These are phyloP conservation scores for Fusarium pseudocircinatum DNA, from an alignment of 2,329 filamentous ascomycete genomes.

Conservation along the genomic window DNA sequence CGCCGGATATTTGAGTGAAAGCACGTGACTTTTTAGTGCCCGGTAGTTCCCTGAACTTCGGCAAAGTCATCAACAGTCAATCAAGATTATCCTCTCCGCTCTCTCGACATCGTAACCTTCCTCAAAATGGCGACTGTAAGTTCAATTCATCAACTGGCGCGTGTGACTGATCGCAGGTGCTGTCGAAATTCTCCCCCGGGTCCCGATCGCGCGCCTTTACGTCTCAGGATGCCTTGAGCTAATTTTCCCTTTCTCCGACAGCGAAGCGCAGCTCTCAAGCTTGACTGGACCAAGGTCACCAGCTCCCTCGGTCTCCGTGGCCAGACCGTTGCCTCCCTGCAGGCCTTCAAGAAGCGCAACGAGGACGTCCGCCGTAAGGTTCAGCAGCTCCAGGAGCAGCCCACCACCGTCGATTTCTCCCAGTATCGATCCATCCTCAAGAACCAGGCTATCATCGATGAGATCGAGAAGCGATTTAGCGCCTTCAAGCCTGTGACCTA, in stretches of 20 bases:
- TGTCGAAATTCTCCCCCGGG: slow-evolving; percentile 18
- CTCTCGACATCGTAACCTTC: slow-evolving; percentile 56
- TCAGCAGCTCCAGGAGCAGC: slow-evolving; percentile 81
- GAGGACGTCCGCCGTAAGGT: slow-evolving; percentile 97
- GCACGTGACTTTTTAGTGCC: slow-evolving; percentile 49
- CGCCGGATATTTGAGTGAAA: slow-evolving; percentile 6
- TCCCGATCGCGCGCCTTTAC: slow-evolving; percentile 25
- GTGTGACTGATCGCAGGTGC: slow-evolving; percentile 29
- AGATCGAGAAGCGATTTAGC: slow-evolving; percentile 96
- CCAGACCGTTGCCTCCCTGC: slow-evolving; percentile 89
- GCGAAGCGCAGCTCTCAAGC: slow-evolving; percentile 98
- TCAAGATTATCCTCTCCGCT: slow-evolving; percentile 62
- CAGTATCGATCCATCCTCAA: slow-evolving; percentile 93
- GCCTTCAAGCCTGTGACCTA: slow-evolving; percentile 92
- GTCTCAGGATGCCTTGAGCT: slow-evolving; percentile 56
- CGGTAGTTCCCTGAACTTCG: slow-evolving; percentile 51
- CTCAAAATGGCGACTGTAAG: slow-evolving; percentile 77
- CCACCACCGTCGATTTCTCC: slow-evolving; percentile 89
- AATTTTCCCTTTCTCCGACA: slow-evolving; percentile 64
- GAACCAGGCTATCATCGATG: slow-evolving; percentile 94
- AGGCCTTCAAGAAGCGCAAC: slow-evolving; percentile 99
- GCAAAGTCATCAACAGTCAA: slow-evolving; percentile 58
- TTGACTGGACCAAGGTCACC: slow-evolving; percentile 98
- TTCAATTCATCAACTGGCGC: slow-evolving; percentile 49
- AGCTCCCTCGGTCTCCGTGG: slow-evolving; percentile 95